Evolutionary conservation across 2,329 filamentous ascomycete genomes (phyloP), one percentile per base, ranked within the genome.

Genomic region (Claviceps humidiphila): DNA sequence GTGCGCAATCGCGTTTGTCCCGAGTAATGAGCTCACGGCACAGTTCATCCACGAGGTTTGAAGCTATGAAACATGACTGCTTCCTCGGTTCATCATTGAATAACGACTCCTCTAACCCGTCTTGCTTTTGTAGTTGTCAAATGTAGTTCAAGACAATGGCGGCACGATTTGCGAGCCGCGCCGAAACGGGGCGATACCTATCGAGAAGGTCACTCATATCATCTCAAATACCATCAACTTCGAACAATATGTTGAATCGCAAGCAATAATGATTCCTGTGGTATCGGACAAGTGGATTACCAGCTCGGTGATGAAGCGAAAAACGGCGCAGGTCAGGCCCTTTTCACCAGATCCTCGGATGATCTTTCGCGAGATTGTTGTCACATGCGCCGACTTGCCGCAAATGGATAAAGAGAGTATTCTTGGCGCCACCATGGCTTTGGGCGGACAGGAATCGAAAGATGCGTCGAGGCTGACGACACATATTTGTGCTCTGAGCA

Each of bases 341-440:
- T 94, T 85, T 66, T 96, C 85, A 46, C 93, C 93, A 1, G 93
- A 98, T 61, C 90, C 91, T 2, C 80, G 85, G 54, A 81, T 95
- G 64, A 93, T 96, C 65, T 87, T 98, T 68, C 87, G 86, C 50
- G 84, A 89, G 59, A 85, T 97, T 43, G 79, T 86, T 30, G 76
- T 96, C 17, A 85, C 84, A 37, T 94, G 87, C 63, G 88, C 84
- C 47, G 87, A 93, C 60, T 80, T 98, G 47, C 93, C 93, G 0
- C 74, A 81, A 39, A 85, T 82, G 39, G 93, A 98, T 67, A 87
- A 89, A 64, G 91, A 97, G 69, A 87, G 89, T 11, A 96, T 98
- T 53, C 81, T 87, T 41, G 93, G 90, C 11, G 91, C 89, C 1
- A 87, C 91, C 2, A 72, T 95, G 61, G 91, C 93, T 0, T 82